Conservation (phyloP, 108 stramenopile genomes). For the Cyclostephanos tholiformis region DNA sequence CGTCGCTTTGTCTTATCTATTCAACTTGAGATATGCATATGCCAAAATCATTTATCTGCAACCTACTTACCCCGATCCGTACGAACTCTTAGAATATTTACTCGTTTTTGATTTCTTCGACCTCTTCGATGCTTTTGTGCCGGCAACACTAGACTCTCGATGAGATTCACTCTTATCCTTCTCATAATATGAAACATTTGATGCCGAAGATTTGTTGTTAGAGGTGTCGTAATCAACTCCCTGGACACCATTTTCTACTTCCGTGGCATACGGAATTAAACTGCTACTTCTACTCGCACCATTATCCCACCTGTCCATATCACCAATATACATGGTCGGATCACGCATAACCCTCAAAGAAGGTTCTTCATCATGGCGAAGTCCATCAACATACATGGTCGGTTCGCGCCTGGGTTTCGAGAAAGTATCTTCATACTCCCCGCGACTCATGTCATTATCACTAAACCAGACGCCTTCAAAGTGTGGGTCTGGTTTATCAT, state of each 20-base stretch:
- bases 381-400: not conserved
- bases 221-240: not conserved
- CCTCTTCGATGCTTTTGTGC: not conserved
- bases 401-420: not conserved
- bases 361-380: not conserved
- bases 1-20: not conserved
- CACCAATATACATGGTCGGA: slow-evolving; percentile 8
- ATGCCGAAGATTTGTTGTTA: not conserved
- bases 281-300: too few species aligned
- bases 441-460: not conserved
- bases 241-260: not conserved
- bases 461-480: too few species aligned
- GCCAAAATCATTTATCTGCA: not conserved
- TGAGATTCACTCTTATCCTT: not conserved
- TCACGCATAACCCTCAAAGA: not conserved
- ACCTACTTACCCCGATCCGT: not conserved
- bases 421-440: not conserved
- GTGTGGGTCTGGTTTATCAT: not conserved
- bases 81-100: not conserved
- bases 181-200: not conserved
- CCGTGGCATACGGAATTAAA: not conserved
- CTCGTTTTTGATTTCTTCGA: not conserved
- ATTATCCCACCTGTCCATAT: not conserved
- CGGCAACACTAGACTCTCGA: slow-evolving; percentile 1
- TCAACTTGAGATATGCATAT: not conserved